Evolutionary conservation across 192 early-diverging fungal species (phyloP).

Genomic region (Coemansia sp.): DNA sequence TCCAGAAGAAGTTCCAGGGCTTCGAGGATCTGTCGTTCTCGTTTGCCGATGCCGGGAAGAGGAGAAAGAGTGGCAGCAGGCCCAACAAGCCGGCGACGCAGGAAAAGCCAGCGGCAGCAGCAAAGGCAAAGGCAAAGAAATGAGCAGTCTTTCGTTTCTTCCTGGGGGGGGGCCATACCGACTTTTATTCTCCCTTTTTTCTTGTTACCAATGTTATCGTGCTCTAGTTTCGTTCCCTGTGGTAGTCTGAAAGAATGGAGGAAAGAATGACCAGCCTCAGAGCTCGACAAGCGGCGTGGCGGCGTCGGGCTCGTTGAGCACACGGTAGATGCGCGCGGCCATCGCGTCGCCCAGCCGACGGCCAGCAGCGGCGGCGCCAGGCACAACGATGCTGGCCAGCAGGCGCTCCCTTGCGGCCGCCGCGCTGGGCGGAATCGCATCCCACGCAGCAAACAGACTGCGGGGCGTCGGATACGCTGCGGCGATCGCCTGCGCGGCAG

Average conservation of each 20-base stretch:
- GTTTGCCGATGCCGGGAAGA: constrained; percentile 24
- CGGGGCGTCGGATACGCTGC: constrained; percentile 33
- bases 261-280: constrained; percentile 3
- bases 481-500: constrained; percentile 36
- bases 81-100: constrained; percentile 5
- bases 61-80: constrained; percentile 6
- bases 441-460: constrained; percentile 35
- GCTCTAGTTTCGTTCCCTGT: too few relatives aligned
- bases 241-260: neutral
- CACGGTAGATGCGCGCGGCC: constrained; percentile 31
- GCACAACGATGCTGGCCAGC: constrained; percentile 20
- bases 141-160: neutral
- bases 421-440: neutral
- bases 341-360: constrained; percentile 29
- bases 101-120: constrained; percentile 13
- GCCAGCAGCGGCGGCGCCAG: constrained; percentile 19
- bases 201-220: too few relatives aligned
- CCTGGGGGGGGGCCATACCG: neutral
- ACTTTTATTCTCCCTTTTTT: too few relatives aligned
- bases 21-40: constrained; percentile 55
- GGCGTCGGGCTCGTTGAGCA: constrained; percentile 34
- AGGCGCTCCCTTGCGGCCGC: constrained; percentile 17
- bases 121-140: constrained; percentile 3
- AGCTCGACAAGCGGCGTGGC: constrained; percentile 28
- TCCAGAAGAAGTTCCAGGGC: constrained; percentile 78